Base-by-base conservation (phyloP, 306 rosid species). In the Rosa lucieae region DNA sequence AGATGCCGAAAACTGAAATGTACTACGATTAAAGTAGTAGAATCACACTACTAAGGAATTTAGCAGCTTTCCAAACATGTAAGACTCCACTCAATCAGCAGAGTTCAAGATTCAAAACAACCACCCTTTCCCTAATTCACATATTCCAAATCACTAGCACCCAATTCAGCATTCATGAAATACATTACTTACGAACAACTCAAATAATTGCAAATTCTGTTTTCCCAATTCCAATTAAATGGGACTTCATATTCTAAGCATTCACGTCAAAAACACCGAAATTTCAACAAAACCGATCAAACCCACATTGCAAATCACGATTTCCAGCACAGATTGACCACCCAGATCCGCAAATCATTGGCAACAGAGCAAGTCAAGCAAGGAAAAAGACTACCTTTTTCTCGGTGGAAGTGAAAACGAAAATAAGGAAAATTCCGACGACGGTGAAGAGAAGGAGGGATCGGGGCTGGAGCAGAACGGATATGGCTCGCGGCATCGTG, bases 401-500 rank as follows among this genome's bases (percentile, higher is more conserved):
- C 46, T 77, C 70, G 55, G 69, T 59, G 14, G 85, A 84, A 11
- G 79, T 46, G 75, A 90, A 80, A 62, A 81, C 87, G 81, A 82
- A 81, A 49, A 90, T 80, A 42, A 87, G 78, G 81, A 87, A 82
- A 73, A 90, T 70, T 10, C 66, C 76, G 52, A 87, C 85, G 71
- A 80, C 81, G 46, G 86, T 13, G 68, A 80, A 74, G 83, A 88
- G 79, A 43, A 88, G 81, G 63, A 90, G 85, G 82, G 72, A 87
- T 59, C 88, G 79, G n/a, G 92, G 92, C 62, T 88, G 91, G 39
- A 84, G 26, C 73, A 90, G 85, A 58, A 85, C 68, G 29, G 89
- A 82, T 82, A 88, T 86, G 73, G 59, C 92, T 72, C 89, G 86
- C 72, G 89, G 85, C 94, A 90, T 90, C 75, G 85, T 90, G 72